Evolutionary conservation across 805 yeast genomes (phyloP), one percentile per base, ranked within the genome.

Genomic region (Ogataea glucozyma): DNA sequence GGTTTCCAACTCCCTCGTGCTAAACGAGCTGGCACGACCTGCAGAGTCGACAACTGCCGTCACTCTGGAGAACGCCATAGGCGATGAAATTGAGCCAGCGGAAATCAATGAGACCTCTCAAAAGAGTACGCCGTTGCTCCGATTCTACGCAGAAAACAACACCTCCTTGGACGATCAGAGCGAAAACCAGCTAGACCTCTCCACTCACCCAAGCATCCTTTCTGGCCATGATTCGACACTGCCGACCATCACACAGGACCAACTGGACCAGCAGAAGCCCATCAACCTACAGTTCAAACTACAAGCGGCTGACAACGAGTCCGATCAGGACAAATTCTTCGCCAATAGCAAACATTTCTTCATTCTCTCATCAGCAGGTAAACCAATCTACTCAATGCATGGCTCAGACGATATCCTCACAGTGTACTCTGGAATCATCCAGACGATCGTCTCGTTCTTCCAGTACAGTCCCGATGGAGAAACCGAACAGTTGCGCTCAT

Each of bases 311-410:
- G 71, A 65, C 41, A 52, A 52, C 31, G 50, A 50, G 18, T 37
- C 49, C 9, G 58, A 58, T 33, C 48, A 58, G 29, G 61, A 61
- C 4, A 24, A 40, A 21, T 72, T 73, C 46, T 61, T 69, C 27
- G 33, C 49, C 3, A 59, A 62, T 20, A 64, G 64, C 33, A 88
- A 88, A 60, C 95, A 88, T 46, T 86, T 84, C 56, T 84, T 87
- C 52, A 77, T 89, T 3, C 67, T 89, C 8, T 85, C 95, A 0
- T 68, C 81, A 2, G 95, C 97, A 1, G 97, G 97, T 0, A 89
- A 89, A 59, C 95, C 95, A 2, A 83, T 89, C 5, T 89, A 84
- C 62, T 78, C 95, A 2, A 70, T 83, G 72, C 78, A 81, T 58
- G 95, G 93, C 2, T 67, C 79, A 2, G 90, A 86, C 40, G 82